Base-by-base conservation (phyloP, 257 asterid species). In the Vinca minor region DNA sequence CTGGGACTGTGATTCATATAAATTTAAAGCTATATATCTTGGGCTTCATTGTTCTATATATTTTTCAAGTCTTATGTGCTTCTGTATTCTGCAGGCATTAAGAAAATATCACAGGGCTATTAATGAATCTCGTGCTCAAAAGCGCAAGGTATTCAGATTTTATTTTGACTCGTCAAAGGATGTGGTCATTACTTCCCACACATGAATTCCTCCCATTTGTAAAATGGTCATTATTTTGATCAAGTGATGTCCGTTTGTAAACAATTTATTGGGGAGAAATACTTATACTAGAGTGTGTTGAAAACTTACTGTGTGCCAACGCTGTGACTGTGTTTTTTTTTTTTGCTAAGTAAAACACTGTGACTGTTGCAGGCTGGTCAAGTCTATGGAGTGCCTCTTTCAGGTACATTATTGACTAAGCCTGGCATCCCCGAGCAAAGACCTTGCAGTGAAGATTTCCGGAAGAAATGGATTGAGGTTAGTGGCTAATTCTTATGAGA, bases 381-480 rank as follows among this genome's bases (percentile, higher is more conserved):
- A 76, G 95, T 94, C 65, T 94, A 90, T 78, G 99, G 95, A 76
- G 91, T 90, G 76, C 89, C 97, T 59, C 96, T 94, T 75, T 84
- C 95, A 70, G 95, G 96, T 68, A 46, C 82, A 28, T 73, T 89
- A 39, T 77, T 94, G 80, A 76, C 82, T 66, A 90, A 87, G 73
- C 71, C 94, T 74, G 86, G 95, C 67, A 69, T 74, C 74, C 88
- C 85, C 70, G 99, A 94, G 63, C 96, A 82, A 83, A 87, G 91
- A 69, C 82, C 97, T 55, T 90, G 85, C 49, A 93, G 97, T 46
- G 99, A 94, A 73, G 99, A 94, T 70, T 79, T 74, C 78, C 82
- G 89, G 74, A 94, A 85, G 88, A 94, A 86, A 80, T 94, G 99
- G 97, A 86, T 94, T 68, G 99, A 90, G 99, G 99, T 84, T 72